Evolutionary conservation across 768 basidiomycete genomes (phyloP).

Genomic region (Infundibulicybe gibba): DNA sequence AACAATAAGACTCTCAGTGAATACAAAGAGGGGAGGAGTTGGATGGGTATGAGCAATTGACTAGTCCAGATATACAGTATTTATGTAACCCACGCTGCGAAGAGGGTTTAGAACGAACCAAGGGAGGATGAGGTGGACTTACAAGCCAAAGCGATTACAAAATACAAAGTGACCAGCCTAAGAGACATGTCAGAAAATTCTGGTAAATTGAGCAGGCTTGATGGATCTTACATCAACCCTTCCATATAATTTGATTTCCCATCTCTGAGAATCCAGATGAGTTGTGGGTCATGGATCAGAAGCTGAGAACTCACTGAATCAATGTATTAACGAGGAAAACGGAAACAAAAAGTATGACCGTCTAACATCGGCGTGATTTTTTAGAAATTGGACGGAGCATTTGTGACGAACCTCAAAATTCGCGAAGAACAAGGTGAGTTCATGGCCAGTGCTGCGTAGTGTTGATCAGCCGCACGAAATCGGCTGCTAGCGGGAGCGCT

Average conservation of each 20-base stretch:
- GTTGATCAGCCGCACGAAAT: constrained; percentile 8
- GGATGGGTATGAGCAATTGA: no score
- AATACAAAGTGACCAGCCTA: constrained; percentile 63
- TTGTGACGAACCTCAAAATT: constrained; percentile 66
- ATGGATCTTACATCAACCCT: constrained; percentile 61
- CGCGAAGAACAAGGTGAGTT: constrained; percentile 78
- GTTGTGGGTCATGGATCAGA: constrained; percentile 1
- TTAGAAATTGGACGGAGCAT: background rate
- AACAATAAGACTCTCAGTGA: no score
- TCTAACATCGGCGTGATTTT: constrained; percentile 36
- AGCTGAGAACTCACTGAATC: constrained; percentile 47
- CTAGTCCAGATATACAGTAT: no score
- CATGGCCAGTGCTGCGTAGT: constrained; percentile 53
- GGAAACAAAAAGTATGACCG: constrained; percentile 81
- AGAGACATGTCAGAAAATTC: constrained; percentile 24
- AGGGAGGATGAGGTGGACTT: constrained; percentile 18
- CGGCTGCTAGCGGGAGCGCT: constrained; percentile 22
- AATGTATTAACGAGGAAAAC: constrained; percentile 86
- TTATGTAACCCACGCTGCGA: no score
- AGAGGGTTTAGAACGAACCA: no score
- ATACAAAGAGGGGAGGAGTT: no score
- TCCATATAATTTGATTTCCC: constrained; percentile 93
- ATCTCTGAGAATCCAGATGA: constrained; percentile 38
- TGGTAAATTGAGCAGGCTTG: constrained; percentile 27
- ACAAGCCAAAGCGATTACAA: constrained; percentile 82